Conservation (phyloP, 352 stramenopile genomes). For the Phytophthora palmivora region DNA sequence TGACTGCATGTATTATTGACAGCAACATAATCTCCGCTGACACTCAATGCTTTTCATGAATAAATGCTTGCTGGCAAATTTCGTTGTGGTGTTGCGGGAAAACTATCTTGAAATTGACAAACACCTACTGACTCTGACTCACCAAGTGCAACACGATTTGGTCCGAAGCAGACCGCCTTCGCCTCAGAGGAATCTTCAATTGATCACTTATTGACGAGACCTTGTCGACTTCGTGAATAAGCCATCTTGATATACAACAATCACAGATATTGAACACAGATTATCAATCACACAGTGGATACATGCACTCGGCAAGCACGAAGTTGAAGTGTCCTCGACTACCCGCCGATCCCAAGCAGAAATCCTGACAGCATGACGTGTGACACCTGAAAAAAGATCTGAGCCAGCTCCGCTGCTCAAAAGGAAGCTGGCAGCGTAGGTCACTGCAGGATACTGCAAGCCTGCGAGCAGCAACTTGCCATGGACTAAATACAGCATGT, state of each 20-base stretch:
- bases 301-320: neutral
- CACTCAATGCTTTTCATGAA: too few relatives aligned
- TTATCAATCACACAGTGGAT: too few relatives aligned
- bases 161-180: too few relatives aligned
- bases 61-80: too few relatives aligned
- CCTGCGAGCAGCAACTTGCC: neutral
- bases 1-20: too few relatives aligned
- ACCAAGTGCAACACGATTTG: too few relatives aligned
- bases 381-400: constrained; percentile 9
- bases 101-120: too few relatives aligned
- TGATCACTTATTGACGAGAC: neutral
- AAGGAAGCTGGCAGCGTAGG: neutral
- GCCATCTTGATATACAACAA: too few relatives aligned
- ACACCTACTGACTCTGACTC: neutral
- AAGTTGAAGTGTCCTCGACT: constrained; percentile 18
- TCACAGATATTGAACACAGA: too few relatives aligned
- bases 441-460: neutral
- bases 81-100: too few relatives aligned
- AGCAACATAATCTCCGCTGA: too few relatives aligned
- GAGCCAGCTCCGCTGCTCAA: neutral
- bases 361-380: constrained; percentile 3
- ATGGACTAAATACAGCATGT: too few relatives aligned
- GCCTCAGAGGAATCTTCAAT: neutral
- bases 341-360: constrained; percentile 8
- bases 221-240: neutral